Evolutionary conservation across 805 yeast species (phyloP).

Genomic region (Kazachstania kunashirensis): DNA sequence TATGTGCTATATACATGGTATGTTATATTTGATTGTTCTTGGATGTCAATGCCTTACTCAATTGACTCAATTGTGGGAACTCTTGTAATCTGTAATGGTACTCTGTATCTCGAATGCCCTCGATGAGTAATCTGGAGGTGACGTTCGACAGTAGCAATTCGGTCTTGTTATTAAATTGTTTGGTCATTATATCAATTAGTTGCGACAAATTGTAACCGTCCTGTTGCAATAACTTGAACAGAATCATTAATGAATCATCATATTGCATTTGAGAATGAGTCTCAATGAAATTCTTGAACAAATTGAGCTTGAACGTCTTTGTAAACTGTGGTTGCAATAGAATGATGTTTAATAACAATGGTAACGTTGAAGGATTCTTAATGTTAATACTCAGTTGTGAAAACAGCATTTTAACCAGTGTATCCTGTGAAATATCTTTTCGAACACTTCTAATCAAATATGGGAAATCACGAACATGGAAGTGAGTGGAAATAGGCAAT

Average conservation of each 20-base stretch:
- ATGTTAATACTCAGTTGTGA: slow-evolving; percentile 12
- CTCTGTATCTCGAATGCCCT: slow-evolving; percentile 1
- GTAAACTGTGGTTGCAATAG: slow-evolving; percentile 6
- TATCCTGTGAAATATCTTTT: slow-evolving; percentile 2
- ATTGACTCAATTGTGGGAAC: not conserved
- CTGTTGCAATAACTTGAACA: not conserved
- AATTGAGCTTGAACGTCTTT: slow-evolving; percentile 1
- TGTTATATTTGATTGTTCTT: no score
- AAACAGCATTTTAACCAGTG: slow-evolving; percentile 13
- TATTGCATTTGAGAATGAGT: not conserved
- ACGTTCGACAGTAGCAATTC: not conserved
- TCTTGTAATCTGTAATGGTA: not conserved
- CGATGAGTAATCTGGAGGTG: not conserved
- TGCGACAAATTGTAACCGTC: slow-evolving; percentile 3
- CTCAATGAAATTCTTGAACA: not conserved
- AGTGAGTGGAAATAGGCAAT: slow-evolving; percentile 6
- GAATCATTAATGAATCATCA: slow-evolving; percentile 2
- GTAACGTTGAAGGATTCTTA: slow-evolving; percentile 15
- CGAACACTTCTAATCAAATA: slow-evolving; percentile 12
- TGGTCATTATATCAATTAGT: not conserved
- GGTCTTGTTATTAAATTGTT: not conserved
- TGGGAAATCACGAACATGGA: slow-evolving; percentile 23
- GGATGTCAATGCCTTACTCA: no score
- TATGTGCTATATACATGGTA: no score
- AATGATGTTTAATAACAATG: slow-evolving; percentile 21